These are phyloP conservation scores for Volvox carteri DNA, from an alignment of 163 green algal genomes.

Conservation along the genomic window DNA sequence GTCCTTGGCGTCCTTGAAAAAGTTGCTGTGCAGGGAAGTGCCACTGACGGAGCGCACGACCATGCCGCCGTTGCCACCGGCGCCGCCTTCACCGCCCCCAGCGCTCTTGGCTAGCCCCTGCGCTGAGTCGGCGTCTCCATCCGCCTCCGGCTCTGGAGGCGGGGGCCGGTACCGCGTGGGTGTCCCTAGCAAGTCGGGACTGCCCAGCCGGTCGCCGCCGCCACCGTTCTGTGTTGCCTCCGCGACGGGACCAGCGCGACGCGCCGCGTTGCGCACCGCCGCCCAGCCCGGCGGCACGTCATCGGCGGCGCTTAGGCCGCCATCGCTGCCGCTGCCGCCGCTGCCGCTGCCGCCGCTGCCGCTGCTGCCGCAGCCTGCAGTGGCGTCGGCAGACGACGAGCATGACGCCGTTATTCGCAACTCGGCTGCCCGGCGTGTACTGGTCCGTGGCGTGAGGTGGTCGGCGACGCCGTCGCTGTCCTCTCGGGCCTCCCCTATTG, in stretches of 20 bases:
- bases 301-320: background rate
- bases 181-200: background rate
- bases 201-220: background rate
- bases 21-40: slow-evolving; percentile 51
- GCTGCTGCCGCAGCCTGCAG: background rate
- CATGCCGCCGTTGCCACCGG: background rate
- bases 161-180: background rate
- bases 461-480: background rate
- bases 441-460: background rate
- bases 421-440: background rate
- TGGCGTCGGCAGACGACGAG: background rate
- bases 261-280: background rate
- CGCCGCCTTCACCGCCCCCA: background rate
- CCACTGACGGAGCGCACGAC: slow-evolving; percentile 46
- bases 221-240: background rate
- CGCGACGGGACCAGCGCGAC: slow-evolving; percentile 1
- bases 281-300: background rate
- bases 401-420: background rate
- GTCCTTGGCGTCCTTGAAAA: slow-evolving; percentile 41
- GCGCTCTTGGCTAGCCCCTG: slow-evolving; percentile 1
- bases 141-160: background rate
- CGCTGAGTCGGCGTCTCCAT: background rate
- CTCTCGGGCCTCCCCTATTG: background rate
- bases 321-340: background rate
- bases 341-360: background rate